Conservation (phyloP, 176 grass and related monocot genomes). For the Oryza australiensis region DNA sequence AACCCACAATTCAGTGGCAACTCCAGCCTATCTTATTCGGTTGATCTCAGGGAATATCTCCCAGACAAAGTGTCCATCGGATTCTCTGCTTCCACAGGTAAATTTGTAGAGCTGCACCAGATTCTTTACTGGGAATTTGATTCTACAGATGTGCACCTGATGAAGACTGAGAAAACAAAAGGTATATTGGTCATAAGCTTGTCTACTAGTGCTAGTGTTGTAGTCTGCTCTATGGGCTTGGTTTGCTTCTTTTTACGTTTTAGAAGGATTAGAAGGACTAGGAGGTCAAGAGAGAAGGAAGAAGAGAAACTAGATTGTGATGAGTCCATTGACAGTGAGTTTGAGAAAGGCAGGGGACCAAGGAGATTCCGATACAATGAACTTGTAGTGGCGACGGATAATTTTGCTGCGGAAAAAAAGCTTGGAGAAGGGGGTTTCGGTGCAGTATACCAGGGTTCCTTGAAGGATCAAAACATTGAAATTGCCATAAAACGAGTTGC, state of each 20-base stretch:
- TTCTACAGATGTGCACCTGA: conserved; percentile 41
- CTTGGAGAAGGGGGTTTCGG: conserved; percentile 78
- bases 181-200: conserved; percentile 36
- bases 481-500: conserved; percentile 70
- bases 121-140: conserved; percentile 74
- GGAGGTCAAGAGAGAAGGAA: conserved; percentile 27
- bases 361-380: conserved; percentile 53
- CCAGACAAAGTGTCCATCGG: conserved; percentile 48
- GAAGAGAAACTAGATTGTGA: conserved; percentile 25
- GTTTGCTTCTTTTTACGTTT: conserved; percentile 35
- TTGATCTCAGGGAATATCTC: conserved; percentile 47
- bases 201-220: background rate
- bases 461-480: conserved; percentile 44
- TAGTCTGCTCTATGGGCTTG: conserved; percentile 34
- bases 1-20: conserved; percentile 35
- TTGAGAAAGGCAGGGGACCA: conserved; percentile 62
- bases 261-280: conserved; percentile 41
- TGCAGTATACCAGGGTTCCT: conserved; percentile 57
- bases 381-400: conserved; percentile 40
- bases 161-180: conserved; percentile 40
- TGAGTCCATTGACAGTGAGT: conserved; percentile 43
- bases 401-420: conserved; percentile 59
- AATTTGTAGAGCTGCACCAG: conserved; percentile 45
- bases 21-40: conserved; percentile 39
- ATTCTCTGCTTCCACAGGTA: conserved; percentile 62